Evolutionary conservation across 768 basidiomycete genomes (phyloP), one percentile per base, ranked within the genome.

Genomic region (Dendrothele bispora): DNA sequence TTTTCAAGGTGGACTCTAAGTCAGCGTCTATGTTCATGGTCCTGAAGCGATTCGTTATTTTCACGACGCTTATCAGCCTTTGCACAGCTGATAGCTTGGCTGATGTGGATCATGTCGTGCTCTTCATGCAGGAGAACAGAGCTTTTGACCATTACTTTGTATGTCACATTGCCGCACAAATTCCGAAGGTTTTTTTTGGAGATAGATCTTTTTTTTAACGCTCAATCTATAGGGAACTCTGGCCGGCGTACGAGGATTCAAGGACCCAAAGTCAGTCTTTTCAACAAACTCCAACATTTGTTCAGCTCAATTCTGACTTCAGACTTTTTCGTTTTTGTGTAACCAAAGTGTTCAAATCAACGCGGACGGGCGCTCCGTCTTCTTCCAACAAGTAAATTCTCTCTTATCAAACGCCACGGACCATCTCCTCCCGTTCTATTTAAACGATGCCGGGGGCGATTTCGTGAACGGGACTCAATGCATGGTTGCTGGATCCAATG

Each of bases 61-160:
- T n/a, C n/a, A n/a, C n/a, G n/a, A n/a, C n/a, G n/a, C n/a, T n/a
- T n/a, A n/a, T n/a, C n/a, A n/a, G n/a, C n/a, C n/a, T n/a, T n/a
- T n/a, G n/a, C n/a, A n/a, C n/a, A n/a, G 46, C 46, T 26, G 46
- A 47, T 22, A 43, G 48, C 17, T n/a, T 49, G n/a, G 48, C 39
- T 17, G 42, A 49, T 10, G 42, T 49, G 20, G 40, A 49, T 22
- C 48, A 49, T 36, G 21, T 49, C 18, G 40, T 49, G 20, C 24
- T 49, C 7, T 49, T 49, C 32, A 49, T 49, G 48, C 48, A 49
- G 27, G 48, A 49, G 29, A 49, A 49, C 34, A 34, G 48, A 41
- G 48, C 48, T 24, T 49, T 49, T 35, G 48, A 49, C 21, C 48
- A 49, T 25, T 49, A 49, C 36, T 49, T 47, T 20, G 46, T 47